Conservation (phyloP, 1,284 basidiomycete genomes). For the Fereydounia khargensis region DNA sequence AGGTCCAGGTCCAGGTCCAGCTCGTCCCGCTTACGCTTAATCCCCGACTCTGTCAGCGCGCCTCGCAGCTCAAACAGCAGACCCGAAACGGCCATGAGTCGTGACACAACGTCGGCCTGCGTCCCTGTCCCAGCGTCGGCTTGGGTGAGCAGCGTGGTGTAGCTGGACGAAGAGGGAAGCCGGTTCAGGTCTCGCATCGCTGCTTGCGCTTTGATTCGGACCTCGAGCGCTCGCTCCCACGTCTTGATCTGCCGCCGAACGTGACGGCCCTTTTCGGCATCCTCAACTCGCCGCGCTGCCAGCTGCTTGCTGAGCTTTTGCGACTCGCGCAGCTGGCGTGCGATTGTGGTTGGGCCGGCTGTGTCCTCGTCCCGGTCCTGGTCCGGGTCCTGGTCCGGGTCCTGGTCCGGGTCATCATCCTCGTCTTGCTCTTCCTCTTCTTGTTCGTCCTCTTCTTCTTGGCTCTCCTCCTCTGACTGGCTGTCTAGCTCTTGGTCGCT, state of each 20-base stretch:
- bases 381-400: slow-evolving; percentile 1
- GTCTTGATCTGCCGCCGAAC: slow-evolving; percentile 45
- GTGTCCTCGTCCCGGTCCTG: slow-evolving; percentile 1
- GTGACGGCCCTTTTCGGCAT: slow-evolving; percentile 44
- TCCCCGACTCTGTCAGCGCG: too few relatives aligned
- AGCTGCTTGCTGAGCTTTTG: slow-evolving; percentile 30
- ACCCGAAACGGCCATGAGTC: slow-evolving; percentile 22
- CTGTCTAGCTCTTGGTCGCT: too few relatives aligned
- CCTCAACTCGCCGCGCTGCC: slow-evolving; percentile 28
- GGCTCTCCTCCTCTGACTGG: slow-evolving; percentile 4
- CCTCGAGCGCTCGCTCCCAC: slow-evolving; percentile 42
- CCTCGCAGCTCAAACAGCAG: slow-evolving; percentile 22
- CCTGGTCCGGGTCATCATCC: slow-evolving; percentile 7
- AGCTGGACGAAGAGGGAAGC: slow-evolving; percentile 11
- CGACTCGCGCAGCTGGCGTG: slow-evolving; percentile 29
- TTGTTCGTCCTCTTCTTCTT: slow-evolving; percentile 5
- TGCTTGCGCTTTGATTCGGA: slow-evolving; percentile 45
- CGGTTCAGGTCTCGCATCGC: slow-evolving; percentile 24
- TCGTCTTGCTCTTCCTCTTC: slow-evolving; percentile 4
- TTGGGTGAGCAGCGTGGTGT: too few relatives aligned
- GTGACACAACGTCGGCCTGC: too few relatives aligned
- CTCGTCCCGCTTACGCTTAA: slow-evolving; percentile 25
- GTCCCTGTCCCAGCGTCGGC: too few relatives aligned
- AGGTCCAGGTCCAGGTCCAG: too few relatives aligned
- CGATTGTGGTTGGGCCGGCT: slow-evolving; percentile 13